Base-by-base conservation (phyloP, 129 eudicot genomes). In the Helichrysum umbraculigerum region DNA sequence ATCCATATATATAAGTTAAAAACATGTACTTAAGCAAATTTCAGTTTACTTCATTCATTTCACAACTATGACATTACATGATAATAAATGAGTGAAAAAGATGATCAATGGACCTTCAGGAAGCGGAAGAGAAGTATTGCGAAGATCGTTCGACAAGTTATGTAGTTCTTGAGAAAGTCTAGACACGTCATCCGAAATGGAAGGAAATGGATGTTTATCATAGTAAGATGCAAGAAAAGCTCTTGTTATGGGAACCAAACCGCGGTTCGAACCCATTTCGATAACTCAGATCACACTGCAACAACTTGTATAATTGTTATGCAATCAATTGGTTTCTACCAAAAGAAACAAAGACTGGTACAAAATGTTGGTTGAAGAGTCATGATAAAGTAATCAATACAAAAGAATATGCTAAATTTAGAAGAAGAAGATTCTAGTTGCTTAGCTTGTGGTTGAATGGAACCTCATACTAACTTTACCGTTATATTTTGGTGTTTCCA, bases 191-290 rank as follows among this genome's bases (percentile, higher is more conserved):
- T 75, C 78, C 10, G 96, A 84, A 10, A 92, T 83, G 5, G 93
- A 88, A 29, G 86, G 30, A 59, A 89, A 89, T 0, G 71, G 89
- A 65, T 89, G 89, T 44, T 92, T 89, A 69, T 92, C 96, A 66
- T 92, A 92, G 72, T 89, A 92, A 25, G 90, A 81, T 62, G 96
- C 78, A 29, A 92, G 87, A 69, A 66, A 92, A 14, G 91, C 74
- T 73, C 96, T 86, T 4, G 98, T 92, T 44, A 92, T 92, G 33
- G 98, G 98, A 83, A 92, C 82, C 76, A 92, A 44, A 25, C 91
- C 82, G 14, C 81, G 21, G 19, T 82, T 89, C 11, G 92, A 85
- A 37, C 73, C 84, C 96, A 91, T 77, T 79, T 33, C 14, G 19
- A 68, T 7, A 1, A 63, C 60, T 75, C 72, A 64, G 44, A 75